Percentiles rank a stretch among this genome's conserved stretches.
These are phyloP conservation scores for Heterobasidion parviporum DNA, from an alignment of 1,284 basidiomycete species.

Conservation along the genomic window DNA sequence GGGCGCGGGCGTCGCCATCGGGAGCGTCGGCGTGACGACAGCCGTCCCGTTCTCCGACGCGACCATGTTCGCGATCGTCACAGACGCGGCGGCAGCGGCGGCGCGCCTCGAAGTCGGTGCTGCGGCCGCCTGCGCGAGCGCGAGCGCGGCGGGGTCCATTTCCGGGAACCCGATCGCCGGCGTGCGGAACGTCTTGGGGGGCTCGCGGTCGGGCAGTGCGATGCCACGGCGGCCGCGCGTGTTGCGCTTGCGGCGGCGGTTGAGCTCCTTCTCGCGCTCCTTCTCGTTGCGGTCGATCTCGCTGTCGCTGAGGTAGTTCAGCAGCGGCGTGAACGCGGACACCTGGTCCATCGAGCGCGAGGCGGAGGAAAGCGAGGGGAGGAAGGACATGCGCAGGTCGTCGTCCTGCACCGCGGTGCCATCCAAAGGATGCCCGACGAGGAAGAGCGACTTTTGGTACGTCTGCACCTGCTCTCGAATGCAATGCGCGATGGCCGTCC, in stretches of 20 bases:
- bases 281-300: slow-evolving; percentile 87
- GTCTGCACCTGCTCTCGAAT: slow-evolving; percentile 94
- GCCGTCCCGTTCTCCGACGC: slow-evolving; percentile 70
- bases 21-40: slow-evolving; percentile 41
- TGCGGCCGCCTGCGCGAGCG: slow-evolving; percentile 51
- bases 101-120: slow-evolving; percentile 69
- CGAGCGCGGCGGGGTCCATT: slow-evolving; percentile 59
- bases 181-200: slow-evolving; percentile 86
- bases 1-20: slow-evolving; percentile 31
- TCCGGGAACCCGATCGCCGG: slow-evolving; percentile 80
- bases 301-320: slow-evolving; percentile 83
- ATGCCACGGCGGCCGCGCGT: slow-evolving; percentile 87
- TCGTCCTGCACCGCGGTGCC: slow-evolving; percentile 81
- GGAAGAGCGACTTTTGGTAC: slow-evolving; percentile 88
- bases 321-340: slow-evolving; percentile 76
- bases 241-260: slow-evolving; percentile 78
- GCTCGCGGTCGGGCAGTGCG: slow-evolving; percentile 87
- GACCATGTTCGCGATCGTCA: slow-evolving; percentile 79
- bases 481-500: slow-evolving; percentile 90
- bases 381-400: slow-evolving; percentile 84
- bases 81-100: slow-evolving; percentile 75
- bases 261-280: slow-evolving; percentile 89
- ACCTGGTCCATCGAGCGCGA: slow-evolving; percentile 72
- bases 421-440: slow-evolving; percentile 83
- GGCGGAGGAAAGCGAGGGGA: slow-evolving; percentile 68